Percentiles rank a stretch among this genome's conserved stretches.
Evolutionary conservation across 2,329 filamentous ascomycete genomes (phyloP).

Genomic region (Trichoderma guizhouense): DNA sequence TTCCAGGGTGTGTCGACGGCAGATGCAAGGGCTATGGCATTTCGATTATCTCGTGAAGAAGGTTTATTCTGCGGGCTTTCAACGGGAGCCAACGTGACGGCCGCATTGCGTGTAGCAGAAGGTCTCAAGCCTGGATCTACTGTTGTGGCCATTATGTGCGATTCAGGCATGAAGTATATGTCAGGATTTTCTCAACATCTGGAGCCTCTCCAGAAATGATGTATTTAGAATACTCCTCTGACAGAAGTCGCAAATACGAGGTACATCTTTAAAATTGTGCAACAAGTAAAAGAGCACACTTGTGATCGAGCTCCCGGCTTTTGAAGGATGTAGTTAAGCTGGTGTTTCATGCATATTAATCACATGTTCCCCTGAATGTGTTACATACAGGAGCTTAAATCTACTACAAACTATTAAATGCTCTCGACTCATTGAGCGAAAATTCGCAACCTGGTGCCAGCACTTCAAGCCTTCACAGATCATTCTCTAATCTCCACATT

Average conservation of each 20-base stretch:
- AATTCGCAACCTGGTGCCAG: no score
- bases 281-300: not conserved
- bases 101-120: conserved; percentile 7
- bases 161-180: conserved; percentile 14
- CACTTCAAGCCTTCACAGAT: no score
- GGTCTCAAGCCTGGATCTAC: not conserved
- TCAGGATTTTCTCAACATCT: not conserved
- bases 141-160: conserved; percentile 10
- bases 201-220: not conserved
- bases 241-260: not conserved
- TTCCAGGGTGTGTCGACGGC: not conserved
- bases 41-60: not conserved
- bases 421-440: no score
- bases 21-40: conserved; percentile 1
- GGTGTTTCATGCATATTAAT: not conserved
- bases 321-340: no score
- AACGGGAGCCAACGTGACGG: not conserved
- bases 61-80: conserved; percentile 11
- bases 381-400: not conserved
- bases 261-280: not conserved
- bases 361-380: not conserved
- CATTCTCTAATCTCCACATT: no score
- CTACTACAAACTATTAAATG: no score
- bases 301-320: not conserved
- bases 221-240: not conserved